These are phyloP conservation scores for Fusarium sp. DNA, from an alignment of 2,329 filamentous ascomycete genomes.

Conservation along the genomic window DNA sequence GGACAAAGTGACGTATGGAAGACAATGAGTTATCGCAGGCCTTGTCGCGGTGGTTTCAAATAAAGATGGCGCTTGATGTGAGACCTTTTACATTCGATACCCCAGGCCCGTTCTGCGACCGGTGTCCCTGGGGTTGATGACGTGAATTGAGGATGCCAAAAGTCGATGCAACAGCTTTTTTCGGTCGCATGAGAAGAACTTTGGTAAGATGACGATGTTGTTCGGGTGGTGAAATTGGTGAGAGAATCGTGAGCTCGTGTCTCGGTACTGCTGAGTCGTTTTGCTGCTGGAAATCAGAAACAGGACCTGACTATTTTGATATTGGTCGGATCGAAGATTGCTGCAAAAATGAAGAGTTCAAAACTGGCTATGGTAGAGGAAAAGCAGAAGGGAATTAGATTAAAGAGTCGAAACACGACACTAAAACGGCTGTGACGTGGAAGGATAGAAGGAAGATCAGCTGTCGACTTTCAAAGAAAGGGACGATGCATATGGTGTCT, in stretches of 20 bases:
- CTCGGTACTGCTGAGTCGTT: slow-evolving; percentile 8
- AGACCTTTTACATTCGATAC: slow-evolving; percentile 44
- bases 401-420: slow-evolving; percentile 33
- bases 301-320: neutral
- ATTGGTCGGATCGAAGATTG: slow-evolving; percentile 4
- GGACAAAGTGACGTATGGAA: slow-evolving; percentile 5
- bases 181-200: slow-evolving; percentile 1
- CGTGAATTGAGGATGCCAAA: slow-evolving; percentile 29
- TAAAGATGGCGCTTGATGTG: slow-evolving; percentile 22
- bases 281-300: slow-evolving; percentile 7
- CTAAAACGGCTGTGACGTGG: slow-evolving; percentile 39
- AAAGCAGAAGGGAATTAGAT: slow-evolving; percentile 2
- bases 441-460: slow-evolving; percentile 44
- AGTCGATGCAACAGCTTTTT: slow-evolving; percentile 5
- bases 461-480: slow-evolving; percentile 41
- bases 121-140: slow-evolving; percentile 47
- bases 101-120: slow-evolving; percentile 47
- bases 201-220: neutral
- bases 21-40: slow-evolving; percentile 3
- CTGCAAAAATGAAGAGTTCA: neutral
- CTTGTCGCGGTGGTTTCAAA: slow-evolving; percentile 32
- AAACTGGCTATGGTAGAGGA: neutral
- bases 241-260: slow-evolving; percentile 16
- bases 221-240: neutral
- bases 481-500: slow-evolving; percentile 52